Conservation (phyloP, 2,329 filamentous ascomycete genomes). For the Fusarium chuoi region DNA sequence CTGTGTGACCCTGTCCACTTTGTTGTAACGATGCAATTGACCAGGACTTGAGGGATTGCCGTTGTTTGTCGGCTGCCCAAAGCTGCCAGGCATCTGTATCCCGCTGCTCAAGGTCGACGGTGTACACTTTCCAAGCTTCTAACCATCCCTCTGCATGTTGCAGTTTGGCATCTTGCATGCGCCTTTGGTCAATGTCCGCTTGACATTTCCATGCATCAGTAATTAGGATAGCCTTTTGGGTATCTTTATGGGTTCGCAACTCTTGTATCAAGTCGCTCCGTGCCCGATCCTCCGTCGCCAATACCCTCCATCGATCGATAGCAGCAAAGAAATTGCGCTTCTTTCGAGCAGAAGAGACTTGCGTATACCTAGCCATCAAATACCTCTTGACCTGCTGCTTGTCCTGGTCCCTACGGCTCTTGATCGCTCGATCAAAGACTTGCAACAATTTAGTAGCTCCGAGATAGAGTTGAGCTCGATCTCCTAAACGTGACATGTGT, state of each 20-base stretch:
- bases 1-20: constrained; percentile 52
- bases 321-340: constrained; percentile 48
- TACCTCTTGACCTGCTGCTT: constrained; percentile 47
- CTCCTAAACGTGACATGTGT: constrained; percentile 34
- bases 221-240: constrained; percentile 5
- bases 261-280: constrained; percentile 29
- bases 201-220: constrained; percentile 39
- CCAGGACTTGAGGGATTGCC: constrained; percentile 50
- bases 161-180: constrained; percentile 29
- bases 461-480: constrained; percentile 48
- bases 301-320: constrained; percentile 46
- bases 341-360: constrained; percentile 48
- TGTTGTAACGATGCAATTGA: constrained; percentile 51
- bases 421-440: constrained; percentile 41
- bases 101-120: constrained; percentile 38
- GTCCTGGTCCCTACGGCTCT: constrained; percentile 41
- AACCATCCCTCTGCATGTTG: constrained; percentile 38
- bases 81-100: constrained; percentile 45
- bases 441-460: constrained; percentile 44
- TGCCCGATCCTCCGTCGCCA: constrained; percentile 16
- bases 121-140: constrained; percentile 38
- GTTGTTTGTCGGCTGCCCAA: constrained; percentile 48
- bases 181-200: constrained; percentile 26
- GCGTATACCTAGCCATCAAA: constrained; percentile 50
- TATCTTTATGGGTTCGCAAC: constrained; percentile 19